Base-by-base conservation (phyloP, 1,139 yeast genomes). In the Hyphopichia fennica region DNA sequence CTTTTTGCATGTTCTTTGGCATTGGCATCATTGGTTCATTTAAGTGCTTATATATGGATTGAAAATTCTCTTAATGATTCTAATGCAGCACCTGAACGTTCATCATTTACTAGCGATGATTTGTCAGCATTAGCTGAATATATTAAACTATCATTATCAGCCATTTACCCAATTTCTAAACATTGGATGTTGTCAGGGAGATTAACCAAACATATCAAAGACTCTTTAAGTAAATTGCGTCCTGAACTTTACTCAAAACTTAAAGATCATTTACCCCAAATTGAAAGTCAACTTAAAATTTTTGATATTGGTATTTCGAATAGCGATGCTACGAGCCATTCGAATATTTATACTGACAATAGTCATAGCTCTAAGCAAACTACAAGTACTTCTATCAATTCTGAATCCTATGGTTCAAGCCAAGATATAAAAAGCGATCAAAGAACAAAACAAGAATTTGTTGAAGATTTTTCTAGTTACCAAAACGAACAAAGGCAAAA, bases 1-100 rank as follows among this genome's bases (percentile, higher is more conserved):
- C 58, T 76, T 40, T 66, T 67, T 52, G 79, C 79, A 0, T 76
- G 81, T 49, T 72, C 79, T 0, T 58, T 76, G 41, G 81, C 81
- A 2, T 71, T 75, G 51, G 69, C 79, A 0, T 68, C 76, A 3
- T 54, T 76, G 37, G 78, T 75, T 16, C 79, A 75, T 54, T 52
- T 75, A 10, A 73, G 78, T 42, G 76, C 80, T 0, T 75, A 71
- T 48, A 60, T 76, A 2, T 76, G 81, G 81, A 65, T 65, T 18
- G 74, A 69, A 40, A 61, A 69, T 1, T 51, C 54, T 37, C 40
- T 59, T 17, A 31, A 47, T 5, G 49, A 47, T 14, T 38, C 52
- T 20, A 41, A 39, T 8, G 19, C 4, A 4, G 19, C 6, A 2
- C 37, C 35, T 3, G 38, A 28, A 14, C 6, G 27, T 13, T 33